Base-by-base conservation (phyloP, 2,329 filamentous ascomycete species). In the Fusarium scirpi region DNA sequence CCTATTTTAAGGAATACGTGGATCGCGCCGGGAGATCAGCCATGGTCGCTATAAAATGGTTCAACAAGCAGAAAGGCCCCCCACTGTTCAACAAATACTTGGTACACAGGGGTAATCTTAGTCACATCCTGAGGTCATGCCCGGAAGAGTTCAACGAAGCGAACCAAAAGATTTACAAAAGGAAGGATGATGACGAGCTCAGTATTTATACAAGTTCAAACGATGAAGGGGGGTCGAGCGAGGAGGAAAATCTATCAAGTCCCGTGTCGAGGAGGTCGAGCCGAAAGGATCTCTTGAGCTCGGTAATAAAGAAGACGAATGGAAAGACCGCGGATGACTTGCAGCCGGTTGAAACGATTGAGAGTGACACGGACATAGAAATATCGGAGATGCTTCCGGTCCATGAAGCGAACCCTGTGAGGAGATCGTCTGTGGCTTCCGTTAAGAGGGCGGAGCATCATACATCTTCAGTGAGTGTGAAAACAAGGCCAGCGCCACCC, bases 1-100 rank as follows among this genome's bases (percentile, higher is more conserved):
- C 81, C 2, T 79, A 81, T 1, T 89, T 82, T 66, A 66, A 81
- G 9, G 66, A 72, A 1, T 87, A 87, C 57, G 78, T 83, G 25
- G 58, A 72, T 3, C 69, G 71, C 5, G 59, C 74, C 2, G 71
- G 65, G 4, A 72, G 73, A 24, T 72, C 78, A 24, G 67, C 78
- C 1, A 76, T 83, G 11, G 76, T 80, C 5, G 81, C 81, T 3
- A 74, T 84, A 6, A 74, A 84, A 27, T 87, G 83, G 80, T 85
- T 75, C 71, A 82, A 79, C 47, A 73, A 72, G 24, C 71, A 71
- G 30, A 58, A 27, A 27, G 46, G 20, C 2, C 49, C 76, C 3
- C 61, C 66, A 3, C 77, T 75, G 77, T 67, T 74, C 58, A 9
- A 65, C 69, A 18, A 74, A 77, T 65, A 61, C 51, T 65, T 83